Evolutionary conservation across 441 rosid genomes (phyloP).

Genomic region (Oxalis stricta): DNA sequence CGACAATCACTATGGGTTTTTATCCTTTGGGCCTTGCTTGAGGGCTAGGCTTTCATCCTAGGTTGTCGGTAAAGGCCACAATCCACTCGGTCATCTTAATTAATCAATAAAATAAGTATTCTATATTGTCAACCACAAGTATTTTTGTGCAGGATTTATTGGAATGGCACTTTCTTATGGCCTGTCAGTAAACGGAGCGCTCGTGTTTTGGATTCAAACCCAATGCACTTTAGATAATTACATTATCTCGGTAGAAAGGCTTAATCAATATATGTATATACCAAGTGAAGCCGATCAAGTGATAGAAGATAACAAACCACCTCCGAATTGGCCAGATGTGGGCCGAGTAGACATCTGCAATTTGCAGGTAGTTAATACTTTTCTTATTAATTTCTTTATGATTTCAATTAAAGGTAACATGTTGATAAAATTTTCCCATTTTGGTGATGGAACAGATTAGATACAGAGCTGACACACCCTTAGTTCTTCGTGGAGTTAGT

Average conservation of each 20-base stretch:
- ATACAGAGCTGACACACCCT: slow-evolving; percentile 5
- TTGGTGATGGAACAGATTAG: slow-evolving; percentile 10
- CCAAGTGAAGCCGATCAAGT: slow-evolving; percentile 21
- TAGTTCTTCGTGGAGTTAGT: slow-evolving; percentile 10
- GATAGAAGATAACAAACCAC: slow-evolving; percentile 9
- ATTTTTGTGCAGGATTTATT: slow-evolving; percentile 16
- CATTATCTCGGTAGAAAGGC: slow-evolving; percentile 20
- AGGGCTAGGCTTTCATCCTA: no score
- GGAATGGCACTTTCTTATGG: slow-evolving; percentile 24
- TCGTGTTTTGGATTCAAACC: slow-evolving; percentile 5
- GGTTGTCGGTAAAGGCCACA: no score
- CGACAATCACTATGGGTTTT: no score
- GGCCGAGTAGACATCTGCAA: slow-evolving; percentile 19
- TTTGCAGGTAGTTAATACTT: slow-evolving; percentile 13
- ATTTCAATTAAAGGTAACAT: background rate
- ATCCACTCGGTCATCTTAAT: background rate
- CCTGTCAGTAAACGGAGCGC: slow-evolving; percentile 13
- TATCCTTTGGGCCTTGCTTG: no score
- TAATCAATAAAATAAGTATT: no score
- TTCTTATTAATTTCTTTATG: background rate
- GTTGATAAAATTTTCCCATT: background rate
- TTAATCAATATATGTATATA: slow-evolving; percentile 26
- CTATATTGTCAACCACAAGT: background rate
- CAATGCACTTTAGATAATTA: slow-evolving; percentile 14
- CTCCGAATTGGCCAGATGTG: slow-evolving; percentile 11